Conservation (phyloP, 805 yeast genomes). For the Nakazawaea peltata region DNA sequence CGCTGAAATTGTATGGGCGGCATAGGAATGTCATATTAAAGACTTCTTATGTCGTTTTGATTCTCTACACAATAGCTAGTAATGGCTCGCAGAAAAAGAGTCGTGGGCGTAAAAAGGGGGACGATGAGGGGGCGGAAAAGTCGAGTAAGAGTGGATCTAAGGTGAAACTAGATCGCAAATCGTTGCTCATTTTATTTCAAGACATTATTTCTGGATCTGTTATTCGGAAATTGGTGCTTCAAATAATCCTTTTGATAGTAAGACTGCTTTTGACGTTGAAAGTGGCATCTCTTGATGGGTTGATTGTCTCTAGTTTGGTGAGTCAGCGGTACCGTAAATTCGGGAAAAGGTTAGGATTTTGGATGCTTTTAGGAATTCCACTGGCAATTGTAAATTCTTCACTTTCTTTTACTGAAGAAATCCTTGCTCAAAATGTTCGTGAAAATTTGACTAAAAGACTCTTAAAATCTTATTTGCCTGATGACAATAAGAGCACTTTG, state of each 20-base stretch:
- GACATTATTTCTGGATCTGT: slow-evolving; percentile 5
- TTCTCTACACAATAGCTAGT: slow-evolving; percentile 6
- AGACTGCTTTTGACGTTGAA: slow-evolving; percentile 72
- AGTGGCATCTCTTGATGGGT: slow-evolving; percentile 84
- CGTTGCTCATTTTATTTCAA: no score
- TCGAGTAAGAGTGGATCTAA: not conserved
- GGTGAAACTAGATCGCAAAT: not conserved
- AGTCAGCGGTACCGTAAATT: slow-evolving; percentile 61
- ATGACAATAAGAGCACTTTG: slow-evolving; percentile 58
- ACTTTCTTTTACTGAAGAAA: slow-evolving; percentile 50
- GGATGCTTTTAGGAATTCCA: slow-evolving; percentile 86
- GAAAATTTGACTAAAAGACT: slow-evolving; percentile 55
- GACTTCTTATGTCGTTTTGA: slow-evolving; percentile 6
- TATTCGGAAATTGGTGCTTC: slow-evolving; percentile 1
- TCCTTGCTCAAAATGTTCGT: slow-evolving; percentile 53
- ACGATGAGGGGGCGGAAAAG: slow-evolving; percentile 7
- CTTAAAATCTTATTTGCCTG: slow-evolving; percentile 66
- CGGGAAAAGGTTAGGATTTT: slow-evolving; percentile 50
- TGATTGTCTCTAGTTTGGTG: slow-evolving; percentile 73
- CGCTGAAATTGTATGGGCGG: slow-evolving; percentile 1
- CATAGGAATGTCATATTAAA: slow-evolving; percentile 7
- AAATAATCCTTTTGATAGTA: slow-evolving; percentile 50
- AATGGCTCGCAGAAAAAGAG: not conserved
- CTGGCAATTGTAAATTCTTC: slow-evolving; percentile 74
- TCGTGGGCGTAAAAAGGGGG: not conserved